phyloP scores from a whole-genome alignment of 352 stramenopile species.

The Phytophthora parvispora region DNA sequence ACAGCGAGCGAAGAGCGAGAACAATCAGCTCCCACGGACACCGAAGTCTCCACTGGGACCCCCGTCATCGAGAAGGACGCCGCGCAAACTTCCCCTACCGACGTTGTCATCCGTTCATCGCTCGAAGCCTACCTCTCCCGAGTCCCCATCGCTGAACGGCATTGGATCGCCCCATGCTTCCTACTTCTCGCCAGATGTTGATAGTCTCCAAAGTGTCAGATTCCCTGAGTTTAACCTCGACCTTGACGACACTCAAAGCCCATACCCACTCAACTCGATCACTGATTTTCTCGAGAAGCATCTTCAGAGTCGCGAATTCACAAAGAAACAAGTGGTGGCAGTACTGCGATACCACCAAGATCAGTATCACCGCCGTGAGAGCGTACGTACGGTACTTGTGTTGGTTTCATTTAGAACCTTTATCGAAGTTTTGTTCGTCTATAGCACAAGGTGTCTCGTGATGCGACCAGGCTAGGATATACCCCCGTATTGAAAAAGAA shows the following conservation, averaged over 20 bases:
- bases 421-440: not conserved
- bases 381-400: conserved; percentile 3
- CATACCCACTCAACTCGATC: conserved; percentile 47
- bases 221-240: conserved; percentile 29
- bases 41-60: conserved; percentile 12
- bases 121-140: conserved; percentile 18
- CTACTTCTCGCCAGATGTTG: conserved; percentile 24
- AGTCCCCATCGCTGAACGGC: conserved; percentile 15
- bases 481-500: conserved; percentile 1
- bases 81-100: conserved; percentile 50
- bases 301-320: conserved; percentile 59
- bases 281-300: conserved; percentile 56
- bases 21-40: conserved; percentile 23
- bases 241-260: conserved; percentile 7
- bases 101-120: conserved; percentile 22
- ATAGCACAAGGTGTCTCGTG: conserved; percentile 21
- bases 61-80: conserved; percentile 18
- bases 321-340: conserved; percentile 55
- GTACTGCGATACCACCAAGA: conserved; percentile 47
- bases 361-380: conserved; percentile 40
- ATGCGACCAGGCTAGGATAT: conserved; percentile 1
- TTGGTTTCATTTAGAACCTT: not conserved
- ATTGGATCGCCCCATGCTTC: conserved; percentile 24
- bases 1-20: conserved; percentile 22
- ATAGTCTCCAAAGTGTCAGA: conserved; percentile 25